Conservation (phyloP, 2,329 filamentous ascomycete species). For the Aspergillus ustus region DNA sequence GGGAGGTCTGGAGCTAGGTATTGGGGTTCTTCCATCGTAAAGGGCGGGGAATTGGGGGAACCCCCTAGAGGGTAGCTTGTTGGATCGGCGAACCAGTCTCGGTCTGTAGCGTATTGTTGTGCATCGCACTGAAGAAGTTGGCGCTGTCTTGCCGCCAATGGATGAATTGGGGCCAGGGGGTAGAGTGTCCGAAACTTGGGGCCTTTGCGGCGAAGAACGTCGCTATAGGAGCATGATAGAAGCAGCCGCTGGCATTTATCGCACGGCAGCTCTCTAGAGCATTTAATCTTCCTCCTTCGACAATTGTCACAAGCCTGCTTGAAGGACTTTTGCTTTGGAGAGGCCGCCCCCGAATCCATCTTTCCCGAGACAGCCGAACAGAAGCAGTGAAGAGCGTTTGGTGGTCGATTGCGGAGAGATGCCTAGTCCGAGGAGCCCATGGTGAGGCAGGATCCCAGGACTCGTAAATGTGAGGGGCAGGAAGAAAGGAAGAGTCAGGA, state of each 20-base stretch:
- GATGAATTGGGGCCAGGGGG: constrained; percentile 43
- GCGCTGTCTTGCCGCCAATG: constrained; percentile 30
- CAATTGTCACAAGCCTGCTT: constrained; percentile 50
- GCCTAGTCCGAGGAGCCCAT: not conserved
- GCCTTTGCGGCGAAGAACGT: constrained; percentile 44
- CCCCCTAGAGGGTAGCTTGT: constrained; percentile 26
- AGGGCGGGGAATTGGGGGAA: constrained; percentile 34
- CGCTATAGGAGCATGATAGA: constrained; percentile 46
- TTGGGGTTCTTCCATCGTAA: constrained; percentile 30
- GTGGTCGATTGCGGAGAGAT: not conserved
- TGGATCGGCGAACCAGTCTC: constrained; percentile 26
- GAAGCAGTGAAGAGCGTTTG: not conserved
- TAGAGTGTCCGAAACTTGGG: constrained; percentile 46
- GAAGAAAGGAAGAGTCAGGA: not conserved
- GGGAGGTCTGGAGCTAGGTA: constrained; percentile 30
- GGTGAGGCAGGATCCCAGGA: not conserved
- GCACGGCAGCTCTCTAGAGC: constrained; percentile 45
- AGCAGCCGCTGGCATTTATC: constrained; percentile 46
- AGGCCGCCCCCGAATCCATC: constrained; percentile 29
- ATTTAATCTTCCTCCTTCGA: constrained; percentile 50
- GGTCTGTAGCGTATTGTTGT: constrained; percentile 24
- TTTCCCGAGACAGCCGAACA: not conserved
- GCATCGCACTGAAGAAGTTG: constrained; percentile 21
- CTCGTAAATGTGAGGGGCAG: not conserved
- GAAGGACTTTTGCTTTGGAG: constrained; percentile 27